Conservation (phyloP, 164 flowering plant genomes). For the Chimonanthus praecox region DNA sequence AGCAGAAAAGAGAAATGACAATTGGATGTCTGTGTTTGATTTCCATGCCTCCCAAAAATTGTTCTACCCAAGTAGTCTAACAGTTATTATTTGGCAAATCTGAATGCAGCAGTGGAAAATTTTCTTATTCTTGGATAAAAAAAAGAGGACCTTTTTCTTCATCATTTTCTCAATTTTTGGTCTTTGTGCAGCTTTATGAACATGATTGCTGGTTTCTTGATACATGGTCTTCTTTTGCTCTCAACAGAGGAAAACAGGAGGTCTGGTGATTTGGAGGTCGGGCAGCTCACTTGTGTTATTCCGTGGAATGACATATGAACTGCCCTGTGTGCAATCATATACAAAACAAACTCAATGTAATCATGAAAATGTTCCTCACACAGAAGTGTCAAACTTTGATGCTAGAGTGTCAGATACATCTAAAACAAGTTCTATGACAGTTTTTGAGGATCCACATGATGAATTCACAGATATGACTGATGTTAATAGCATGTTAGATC, state of each 20-base stretch:
- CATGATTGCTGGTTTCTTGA: constrained; percentile 4
- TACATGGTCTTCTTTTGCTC: not conserved
- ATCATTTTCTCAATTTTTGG: not conserved
- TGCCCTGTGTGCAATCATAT: constrained; percentile 63
- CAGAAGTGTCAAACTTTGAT: constrained; percentile 16
- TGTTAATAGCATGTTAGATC: constrained; percentile 58
- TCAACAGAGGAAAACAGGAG: constrained; percentile 84
- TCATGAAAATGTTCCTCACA: constrained; percentile 4
- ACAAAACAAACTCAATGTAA: constrained; percentile 18
- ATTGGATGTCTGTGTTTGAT: too few relatives aligned
- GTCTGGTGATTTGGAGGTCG: constrained; percentile 88
- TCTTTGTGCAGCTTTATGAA: not conserved
- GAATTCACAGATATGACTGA: constrained; percentile 45
- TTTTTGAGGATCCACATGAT: constrained; percentile 28
- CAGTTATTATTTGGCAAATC: too few relatives aligned
- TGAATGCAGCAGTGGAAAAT: too few relatives aligned
- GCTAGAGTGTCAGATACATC: constrained; percentile 14
- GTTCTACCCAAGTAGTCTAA: too few relatives aligned
- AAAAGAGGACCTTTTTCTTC: too few relatives aligned
- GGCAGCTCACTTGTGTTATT: constrained; percentile 80
- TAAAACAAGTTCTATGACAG: constrained; percentile 18
- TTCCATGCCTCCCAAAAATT: too few relatives aligned
- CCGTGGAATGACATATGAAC: constrained; percentile 78
- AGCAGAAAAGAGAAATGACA: too few relatives aligned
- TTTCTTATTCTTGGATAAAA: too few relatives aligned